These are phyloP conservation scores for Sambucus nigra DNA, from an alignment of 129 eudicot genomes.

Conservation along the genomic window DNA sequence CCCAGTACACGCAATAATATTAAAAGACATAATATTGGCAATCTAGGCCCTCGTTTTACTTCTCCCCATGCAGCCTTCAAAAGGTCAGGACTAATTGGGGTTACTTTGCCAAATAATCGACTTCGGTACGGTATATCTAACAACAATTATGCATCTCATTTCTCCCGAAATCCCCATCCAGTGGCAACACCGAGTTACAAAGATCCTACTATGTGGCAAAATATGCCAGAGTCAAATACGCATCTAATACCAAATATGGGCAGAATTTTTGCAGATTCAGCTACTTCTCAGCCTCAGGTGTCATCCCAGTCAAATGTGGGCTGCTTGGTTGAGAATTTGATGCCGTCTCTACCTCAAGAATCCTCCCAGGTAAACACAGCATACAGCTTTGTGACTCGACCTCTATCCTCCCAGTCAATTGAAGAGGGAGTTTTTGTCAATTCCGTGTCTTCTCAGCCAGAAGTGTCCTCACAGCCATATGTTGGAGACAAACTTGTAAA, in stretches of 20 bases:
- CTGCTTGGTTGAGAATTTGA: background rate
- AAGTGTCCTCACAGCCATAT: slow-evolving; percentile 18
- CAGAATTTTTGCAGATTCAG: background rate
- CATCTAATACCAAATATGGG: slow-evolving; percentile 5
- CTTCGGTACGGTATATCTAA: slow-evolving; percentile 11
- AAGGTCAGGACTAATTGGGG: slow-evolving; percentile 23
- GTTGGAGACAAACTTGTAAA: slow-evolving; percentile 8
- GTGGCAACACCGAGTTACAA: slow-evolving; percentile 3
- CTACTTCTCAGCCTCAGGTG: slow-evolving; percentile 14
- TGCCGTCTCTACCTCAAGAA: background rate
- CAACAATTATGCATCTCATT: slow-evolving; percentile 3
- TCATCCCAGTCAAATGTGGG: background rate
- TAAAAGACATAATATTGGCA: slow-evolving; percentile 16
- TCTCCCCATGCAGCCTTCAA: slow-evolving; percentile 32
- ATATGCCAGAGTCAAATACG: slow-evolving; percentile 6
- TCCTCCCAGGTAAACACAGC: slow-evolving; percentile 17
- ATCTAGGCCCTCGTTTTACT: slow-evolving; percentile 14
- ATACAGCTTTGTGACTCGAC: slow-evolving; percentile 8
- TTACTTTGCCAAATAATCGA: slow-evolving; percentile 12
- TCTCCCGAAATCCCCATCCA: background rate
- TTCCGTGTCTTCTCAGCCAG: slow-evolving; percentile 12
- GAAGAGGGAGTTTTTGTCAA: too few species aligned
- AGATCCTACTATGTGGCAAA: slow-evolving; percentile 15
- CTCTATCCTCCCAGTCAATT: background rate
- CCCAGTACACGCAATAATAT: slow-evolving; percentile 19